These are phyloP conservation scores for Lentinus tigrinus DNA, from an alignment of 768 basidiomycete species.

Conservation along the genomic window DNA sequence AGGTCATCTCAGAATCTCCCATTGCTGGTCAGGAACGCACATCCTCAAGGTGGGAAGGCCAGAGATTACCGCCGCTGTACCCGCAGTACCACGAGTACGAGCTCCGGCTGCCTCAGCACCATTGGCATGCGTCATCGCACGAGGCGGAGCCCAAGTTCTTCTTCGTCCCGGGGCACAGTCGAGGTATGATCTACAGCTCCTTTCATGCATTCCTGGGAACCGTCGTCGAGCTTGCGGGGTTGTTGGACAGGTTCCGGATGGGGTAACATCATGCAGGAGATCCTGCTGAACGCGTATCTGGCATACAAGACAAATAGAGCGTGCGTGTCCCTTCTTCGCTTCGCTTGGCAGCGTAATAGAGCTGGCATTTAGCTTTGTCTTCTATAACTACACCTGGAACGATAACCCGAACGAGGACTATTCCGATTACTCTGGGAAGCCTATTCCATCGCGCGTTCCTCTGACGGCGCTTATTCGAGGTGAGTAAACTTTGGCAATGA, in stretches of 20 bases:
- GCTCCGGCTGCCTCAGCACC: constrained; percentile 28
- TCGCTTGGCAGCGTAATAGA: neutral
- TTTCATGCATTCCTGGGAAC: neutral
- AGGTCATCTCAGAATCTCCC: neutral
- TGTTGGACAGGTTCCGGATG: constrained; percentile 46
- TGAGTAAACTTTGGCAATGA: no score
- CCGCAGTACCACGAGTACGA: constrained; percentile 27
- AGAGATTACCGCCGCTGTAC: constrained; percentile 28
- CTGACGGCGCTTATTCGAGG: constrained; percentile 51
- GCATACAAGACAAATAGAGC: constrained; percentile 45
- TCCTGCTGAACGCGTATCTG: constrained; percentile 50
- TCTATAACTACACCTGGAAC: constrained; percentile 60
- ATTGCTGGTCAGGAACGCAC: neutral
- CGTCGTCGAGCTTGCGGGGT: neutral
- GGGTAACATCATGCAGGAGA: constrained; percentile 63
- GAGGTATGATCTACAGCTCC: constrained; percentile 4
- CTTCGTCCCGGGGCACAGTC: constrained; percentile 18
- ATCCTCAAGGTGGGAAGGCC: neutral
- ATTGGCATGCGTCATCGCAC: constrained; percentile 14
- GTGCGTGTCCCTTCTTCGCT: constrained; percentile 35
- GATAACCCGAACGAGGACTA: constrained; percentile 42
- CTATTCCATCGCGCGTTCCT: constrained; percentile 54
- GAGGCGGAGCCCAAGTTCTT: constrained; percentile 20
- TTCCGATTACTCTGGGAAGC: constrained; percentile 44
- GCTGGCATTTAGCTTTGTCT: constrained; percentile 39